A percentile compares a stretch with the other conserved stretches of the same genome.
Conservation (phyloP, 208 protist species). For the Trypanosoma boissoni region DNA sequence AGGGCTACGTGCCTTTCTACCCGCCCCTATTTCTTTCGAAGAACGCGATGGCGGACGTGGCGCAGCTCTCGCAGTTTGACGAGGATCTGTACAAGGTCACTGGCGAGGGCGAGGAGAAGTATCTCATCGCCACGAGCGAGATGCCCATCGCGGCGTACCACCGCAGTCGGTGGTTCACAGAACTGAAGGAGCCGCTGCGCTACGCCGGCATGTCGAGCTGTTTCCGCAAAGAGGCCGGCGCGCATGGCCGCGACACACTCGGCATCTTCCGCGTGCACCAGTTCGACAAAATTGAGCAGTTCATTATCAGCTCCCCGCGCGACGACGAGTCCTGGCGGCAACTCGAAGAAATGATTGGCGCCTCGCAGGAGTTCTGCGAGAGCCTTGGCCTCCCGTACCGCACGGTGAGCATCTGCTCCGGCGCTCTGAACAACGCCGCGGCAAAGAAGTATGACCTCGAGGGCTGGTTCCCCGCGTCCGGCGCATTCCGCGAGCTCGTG, state of each 20-base stretch:
- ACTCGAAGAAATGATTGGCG: constrained; percentile 91
- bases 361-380: constrained; percentile 93
- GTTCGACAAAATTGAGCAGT: constrained; percentile 98
- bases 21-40: constrained; percentile 99
- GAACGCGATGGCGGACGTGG: constrained; percentile 95
- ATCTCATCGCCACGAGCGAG: constrained; percentile 99
- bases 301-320: constrained; percentile 89
- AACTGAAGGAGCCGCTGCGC: constrained; percentile 89
- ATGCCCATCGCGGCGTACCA: constrained; percentile 99
- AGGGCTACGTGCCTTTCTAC: constrained; percentile 95
- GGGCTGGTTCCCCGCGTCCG: constrained; percentile 98
- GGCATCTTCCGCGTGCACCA: constrained; percentile 97
- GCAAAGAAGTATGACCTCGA: constrained; percentile 99
- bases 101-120: constrained; percentile 98
- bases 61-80: constrained; percentile 99
- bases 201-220: constrained; percentile 98
- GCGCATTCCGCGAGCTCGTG: constrained; percentile 98
- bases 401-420: constrained; percentile 93
- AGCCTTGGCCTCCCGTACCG: constrained; percentile 92
- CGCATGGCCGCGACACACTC: constrained; percentile 93
- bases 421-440: constrained; percentile 99
- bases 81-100: constrained; percentile 99
- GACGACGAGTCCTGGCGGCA: constrained; percentile 89
- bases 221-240: constrained; percentile 99
- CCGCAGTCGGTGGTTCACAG: constrained; percentile 91